A percentile compares a stretch with the other conserved stretches of the same genome.
Conservation (phyloP, 176 grass and related monocot species). For the Bothriochloa decipiens region DNA sequence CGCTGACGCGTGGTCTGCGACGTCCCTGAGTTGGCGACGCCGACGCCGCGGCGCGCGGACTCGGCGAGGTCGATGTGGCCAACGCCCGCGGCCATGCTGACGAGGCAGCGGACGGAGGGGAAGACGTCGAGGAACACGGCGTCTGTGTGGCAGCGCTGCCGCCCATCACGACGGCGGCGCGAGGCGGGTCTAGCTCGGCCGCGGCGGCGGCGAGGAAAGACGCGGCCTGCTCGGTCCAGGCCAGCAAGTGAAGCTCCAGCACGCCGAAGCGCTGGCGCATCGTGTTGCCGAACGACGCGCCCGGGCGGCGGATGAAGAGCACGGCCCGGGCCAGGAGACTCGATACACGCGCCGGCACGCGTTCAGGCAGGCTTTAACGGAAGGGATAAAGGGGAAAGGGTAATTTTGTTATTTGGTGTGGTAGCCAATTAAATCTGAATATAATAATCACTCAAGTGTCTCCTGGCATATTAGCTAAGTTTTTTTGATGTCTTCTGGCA, state of each 20-base stretch:
- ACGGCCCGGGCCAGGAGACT: background rate
- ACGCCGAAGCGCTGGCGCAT: slow-evolving; percentile 41
- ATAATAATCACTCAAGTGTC: too few relatives aligned
- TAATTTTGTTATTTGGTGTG: too few relatives aligned
- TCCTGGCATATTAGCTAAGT: too few relatives aligned
- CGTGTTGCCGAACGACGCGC: background rate
- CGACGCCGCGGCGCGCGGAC: slow-evolving; percentile 49
- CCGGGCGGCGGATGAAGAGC: slow-evolving; percentile 23
- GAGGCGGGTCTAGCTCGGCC: slow-evolving; percentile 18
- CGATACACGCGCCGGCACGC: too few relatives aligned
- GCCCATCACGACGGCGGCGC: slow-evolving; percentile 26
- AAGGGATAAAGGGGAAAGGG: too few relatives aligned
- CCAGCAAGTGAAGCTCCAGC: slow-evolving; percentile 7
- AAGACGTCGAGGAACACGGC: slow-evolving; percentile 20
- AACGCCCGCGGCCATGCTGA: slow-evolving; percentile 44
- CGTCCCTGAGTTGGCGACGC: slow-evolving; percentile 55
- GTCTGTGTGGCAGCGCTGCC: slow-evolving; percentile 1
- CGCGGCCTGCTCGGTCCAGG: background rate
- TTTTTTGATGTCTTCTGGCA: too few relatives aligned
- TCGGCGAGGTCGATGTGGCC: slow-evolving; percentile 62
- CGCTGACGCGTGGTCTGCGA: slow-evolving; percentile 51
- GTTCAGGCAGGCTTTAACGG: too few relatives aligned
- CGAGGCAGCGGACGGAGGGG: slow-evolving; percentile 42
- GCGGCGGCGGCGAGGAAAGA: slow-evolving; percentile 33
- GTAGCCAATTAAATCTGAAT: too few relatives aligned